These are phyloP conservation scores for Chytridium lagenaria DNA, from an alignment of 371 early-diverging fungal species.

Conservation along the genomic window DNA sequence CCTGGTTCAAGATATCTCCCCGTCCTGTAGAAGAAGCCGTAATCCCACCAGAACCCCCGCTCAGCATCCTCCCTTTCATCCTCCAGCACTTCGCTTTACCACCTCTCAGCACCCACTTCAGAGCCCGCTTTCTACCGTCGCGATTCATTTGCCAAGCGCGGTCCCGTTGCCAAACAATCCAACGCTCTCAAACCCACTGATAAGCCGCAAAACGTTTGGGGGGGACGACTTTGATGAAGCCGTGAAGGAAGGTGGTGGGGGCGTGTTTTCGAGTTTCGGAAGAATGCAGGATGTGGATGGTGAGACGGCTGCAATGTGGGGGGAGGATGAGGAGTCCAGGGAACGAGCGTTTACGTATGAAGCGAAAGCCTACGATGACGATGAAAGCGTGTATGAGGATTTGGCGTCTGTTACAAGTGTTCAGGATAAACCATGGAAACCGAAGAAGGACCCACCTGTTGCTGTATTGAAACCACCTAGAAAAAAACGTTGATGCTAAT, in stretches of 20 bases:
- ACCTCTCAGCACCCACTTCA: neutral
- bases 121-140: neutral
- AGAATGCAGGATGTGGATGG: neutral
- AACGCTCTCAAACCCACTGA: too few species aligned
- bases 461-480: too few species aligned
- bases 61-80: too few species aligned
- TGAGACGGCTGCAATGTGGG: neutral
- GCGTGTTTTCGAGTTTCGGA: slow-evolving; percentile 6
- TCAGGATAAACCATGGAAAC: too few species aligned
- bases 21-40: neutral
- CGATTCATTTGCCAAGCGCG: neutral
- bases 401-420: too few species aligned
- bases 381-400: neutral
- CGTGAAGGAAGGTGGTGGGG: too few species aligned
- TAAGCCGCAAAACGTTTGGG: too few species aligned
- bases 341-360: neutral
- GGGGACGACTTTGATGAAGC: too few species aligned
- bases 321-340: neutral
- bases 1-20: neutral
- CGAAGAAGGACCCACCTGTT: too few species aligned
- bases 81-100: too few species aligned
- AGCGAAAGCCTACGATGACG: neutral
- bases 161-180: neutral
- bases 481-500: neutral
- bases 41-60: too few species aligned